Percentiles rank a stretch among this genome's conserved stretches.
Conservation (phyloP, 2,329 filamentous ascomycete genomes). For the Phoma herbarum region DNA sequence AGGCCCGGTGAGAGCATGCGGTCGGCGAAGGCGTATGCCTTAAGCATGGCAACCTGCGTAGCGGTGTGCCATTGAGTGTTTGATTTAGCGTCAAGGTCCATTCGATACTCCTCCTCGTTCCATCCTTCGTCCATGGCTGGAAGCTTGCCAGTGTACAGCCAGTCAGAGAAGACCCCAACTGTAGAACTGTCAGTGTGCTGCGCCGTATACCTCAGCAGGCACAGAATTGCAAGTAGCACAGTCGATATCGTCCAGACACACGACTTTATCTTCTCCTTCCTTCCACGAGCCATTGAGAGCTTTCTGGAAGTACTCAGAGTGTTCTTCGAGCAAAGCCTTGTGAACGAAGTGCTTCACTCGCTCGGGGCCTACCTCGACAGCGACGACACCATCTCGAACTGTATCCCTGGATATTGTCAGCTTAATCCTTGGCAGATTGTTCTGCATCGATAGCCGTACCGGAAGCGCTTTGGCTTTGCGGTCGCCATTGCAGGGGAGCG, state of each 20-base stretch:
- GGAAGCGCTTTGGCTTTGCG: neutral
- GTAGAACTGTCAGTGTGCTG: no score
- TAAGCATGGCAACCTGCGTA: neutral
- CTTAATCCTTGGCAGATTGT: no score
- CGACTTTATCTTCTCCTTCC: neutral
- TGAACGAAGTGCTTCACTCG: neutral
- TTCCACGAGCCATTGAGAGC: conserved; percentile 4
- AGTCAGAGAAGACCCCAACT: neutral
- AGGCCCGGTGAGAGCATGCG: neutral
- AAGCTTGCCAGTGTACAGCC: neutral
- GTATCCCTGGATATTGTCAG: neutral
- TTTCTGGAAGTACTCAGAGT: conserved; percentile 9
- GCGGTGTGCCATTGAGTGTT: neutral
- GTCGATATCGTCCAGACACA: neutral
- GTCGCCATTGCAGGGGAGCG: no score
- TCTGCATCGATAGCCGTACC: neutral
- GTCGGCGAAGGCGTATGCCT: neutral
- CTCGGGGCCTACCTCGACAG: neutral
- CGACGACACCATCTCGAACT: neutral
- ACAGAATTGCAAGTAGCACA: neutral
- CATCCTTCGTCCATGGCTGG: neutral
- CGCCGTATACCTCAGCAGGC: no score
- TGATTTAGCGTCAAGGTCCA: no score
- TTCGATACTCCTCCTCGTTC: neutral
- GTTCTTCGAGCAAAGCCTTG: neutral